Evolutionary conservation across 2,329 filamentous ascomycete species (phyloP), one percentile per base, ranked within the genome.

Genomic region (Blastomyces silverae): DNA sequence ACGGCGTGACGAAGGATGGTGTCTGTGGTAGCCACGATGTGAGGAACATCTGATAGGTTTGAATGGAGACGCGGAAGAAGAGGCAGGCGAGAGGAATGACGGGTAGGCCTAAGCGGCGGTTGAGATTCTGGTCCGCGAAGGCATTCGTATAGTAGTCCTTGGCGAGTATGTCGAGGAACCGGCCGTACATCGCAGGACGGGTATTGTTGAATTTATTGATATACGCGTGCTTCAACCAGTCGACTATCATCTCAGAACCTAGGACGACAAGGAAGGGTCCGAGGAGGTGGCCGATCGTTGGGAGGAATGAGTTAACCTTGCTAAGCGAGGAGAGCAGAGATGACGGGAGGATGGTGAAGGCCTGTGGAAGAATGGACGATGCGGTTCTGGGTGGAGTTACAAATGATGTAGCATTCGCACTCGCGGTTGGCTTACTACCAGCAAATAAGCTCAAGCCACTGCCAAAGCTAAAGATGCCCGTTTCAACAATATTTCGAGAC

Each of bases 181-280:
- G 87, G 62, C 87, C 85, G 75, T 99, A 99, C 64, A 99, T 89
- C 7, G 85, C 86, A 2, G 94, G 94, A 68, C 94, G 93, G 70
- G 92, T 92, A 71, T 96, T 96, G 81, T 99, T 99, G 80, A 99
- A 99, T 74, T 99, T 99, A 74, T 88, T 92, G 74, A 99, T 95
- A 74, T 97, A 99, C 28, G 91, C 91, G 74, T 99, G 95, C 76
- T 99, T 99, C 75, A 97, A 85, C 85, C 90, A 92, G 77, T 99
- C 94, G 1, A 99, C 94, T 10, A 96, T 79, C 88, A 97, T 97
- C 78, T 99, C 94, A 67, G 92, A 96, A 1, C 92, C 93, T 7
- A 99, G 85, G 0, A 99, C 95, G 8, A 99, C 87, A 15, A 99
- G 79, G 70, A 99, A 99, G 0, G 94, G 95, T 0, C 91, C 92